Base-by-base conservation (phyloP, 208 protist species). In the Trypanosoma congolense region DNA sequence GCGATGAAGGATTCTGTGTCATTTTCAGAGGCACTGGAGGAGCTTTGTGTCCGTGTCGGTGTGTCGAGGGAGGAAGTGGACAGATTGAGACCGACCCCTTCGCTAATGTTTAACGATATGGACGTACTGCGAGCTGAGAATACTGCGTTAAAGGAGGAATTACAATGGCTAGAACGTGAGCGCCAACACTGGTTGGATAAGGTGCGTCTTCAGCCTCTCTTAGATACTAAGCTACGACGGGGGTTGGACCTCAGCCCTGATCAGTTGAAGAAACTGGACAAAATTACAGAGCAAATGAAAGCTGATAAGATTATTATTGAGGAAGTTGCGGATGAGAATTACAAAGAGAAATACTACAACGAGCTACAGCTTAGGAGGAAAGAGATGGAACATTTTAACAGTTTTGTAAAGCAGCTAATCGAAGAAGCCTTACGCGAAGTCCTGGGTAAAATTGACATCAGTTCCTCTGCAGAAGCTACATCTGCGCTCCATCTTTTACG, bases 161-260 rank as follows among this genome's bases (percentile, higher is more conserved):
- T 96, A 6, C 86, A 90, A 56, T 92, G 83, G 81, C 61, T 96
- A 10, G 90, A 96, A 65, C 75, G 74, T 29, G 90, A 96, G 48
- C 70, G 90, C 1, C 80, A 75, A 2, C 75, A 91, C 47, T 93
- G 86, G 86, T 91, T 93, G 90, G 79, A 91, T 56, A 91, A 91
- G 46, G 90, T 96, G 24, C 83, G 90, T 16, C 63, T 96, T 42
- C 83, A 93, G 62, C 82, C 90, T 1, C 73, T 96, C 1, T 76
- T 92, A 68, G 77, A 90, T 65, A 90, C 86, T 0, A 91, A 93
- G 63, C 73, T 93, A 50, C 77, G 83, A 35, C 76, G 90, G 36
- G 78, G 90, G 65, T 70, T 96, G 4, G 86, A 83, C 1, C 77
- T 96, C 16, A 80, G 78, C 1, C 70, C 77, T 1, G 81, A 93